Conservation (phyloP, 371 early-diverging fungal species). For the Apophysomyces ossiformis region DNA sequence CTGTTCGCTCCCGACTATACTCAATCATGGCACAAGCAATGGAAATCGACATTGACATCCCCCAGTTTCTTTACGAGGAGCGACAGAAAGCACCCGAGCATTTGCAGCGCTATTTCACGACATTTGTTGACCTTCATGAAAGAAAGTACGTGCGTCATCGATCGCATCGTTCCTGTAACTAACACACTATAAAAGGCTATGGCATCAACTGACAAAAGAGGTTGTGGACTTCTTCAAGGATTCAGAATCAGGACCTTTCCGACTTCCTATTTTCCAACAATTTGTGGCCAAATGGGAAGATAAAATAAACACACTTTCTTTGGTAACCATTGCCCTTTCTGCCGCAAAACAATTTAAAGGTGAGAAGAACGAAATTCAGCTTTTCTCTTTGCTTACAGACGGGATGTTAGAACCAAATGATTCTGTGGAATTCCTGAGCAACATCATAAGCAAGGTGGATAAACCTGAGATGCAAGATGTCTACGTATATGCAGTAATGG, state of each 20-base stretch:
- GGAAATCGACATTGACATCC: slow-evolving; percentile 86
- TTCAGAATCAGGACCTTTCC: slow-evolving; percentile 78
- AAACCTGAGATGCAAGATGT: slow-evolving; percentile 76
- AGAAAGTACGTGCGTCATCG: slow-evolving; percentile 73
- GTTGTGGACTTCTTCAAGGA: slow-evolving; percentile 78
- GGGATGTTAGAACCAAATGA: slow-evolving; percentile 56
- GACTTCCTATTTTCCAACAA: slow-evolving; percentile 82
- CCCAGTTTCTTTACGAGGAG: slow-evolving; percentile 72
- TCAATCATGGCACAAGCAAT: slow-evolving; percentile 58
- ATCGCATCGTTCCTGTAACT: slow-evolving; percentile 9
- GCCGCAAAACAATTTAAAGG: slow-evolving; percentile 81
- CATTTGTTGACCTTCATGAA: slow-evolving; percentile 91
- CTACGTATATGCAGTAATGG: slow-evolving; percentile 85
- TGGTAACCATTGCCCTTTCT: slow-evolving; percentile 80
- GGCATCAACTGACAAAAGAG: slow-evolving; percentile 94
- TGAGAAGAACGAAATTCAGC: slow-evolving; percentile 29
- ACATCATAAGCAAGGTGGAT: slow-evolving; percentile 73
- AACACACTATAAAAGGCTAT: slow-evolving; percentile 66
- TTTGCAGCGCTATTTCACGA: slow-evolving; percentile 74
- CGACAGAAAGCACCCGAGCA: slow-evolving; percentile 70
- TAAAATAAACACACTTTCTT: slow-evolving; percentile 91
- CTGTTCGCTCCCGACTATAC: not conserved
- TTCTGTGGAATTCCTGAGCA: slow-evolving; percentile 70
- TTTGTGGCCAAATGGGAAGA: slow-evolving; percentile 93
- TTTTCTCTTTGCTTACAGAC: not conserved